Percentiles rank a stretch among this genome's conserved stretches.
phyloP scores from a whole-genome alignment of 1,284 basidiomycete species.

The Trametes polyzona region DNA sequence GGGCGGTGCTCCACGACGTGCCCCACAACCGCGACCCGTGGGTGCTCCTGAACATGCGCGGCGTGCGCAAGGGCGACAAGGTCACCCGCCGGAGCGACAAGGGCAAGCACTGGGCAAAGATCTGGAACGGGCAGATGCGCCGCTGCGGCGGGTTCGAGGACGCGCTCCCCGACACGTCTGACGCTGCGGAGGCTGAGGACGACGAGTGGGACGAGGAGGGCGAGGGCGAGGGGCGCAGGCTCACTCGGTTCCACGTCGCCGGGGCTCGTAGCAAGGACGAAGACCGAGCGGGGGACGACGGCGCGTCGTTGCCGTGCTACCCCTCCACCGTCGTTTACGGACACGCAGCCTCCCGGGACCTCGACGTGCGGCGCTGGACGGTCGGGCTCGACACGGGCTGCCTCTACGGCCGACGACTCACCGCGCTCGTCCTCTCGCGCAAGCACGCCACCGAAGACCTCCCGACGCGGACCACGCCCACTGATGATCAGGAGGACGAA shows the following conservation, averaged over 20 bases:
- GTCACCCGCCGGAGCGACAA: constrained; percentile 57
- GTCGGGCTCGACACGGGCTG: constrained; percentile 85
- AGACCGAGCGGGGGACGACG: constrained; percentile 20
- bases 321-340: constrained; percentile 85
- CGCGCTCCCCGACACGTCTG: constrained; percentile 9
- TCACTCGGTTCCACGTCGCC: neutral
- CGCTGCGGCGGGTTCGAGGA: constrained; percentile 60
- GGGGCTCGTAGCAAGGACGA: neutral
- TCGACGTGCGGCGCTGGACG: constrained; percentile 80
- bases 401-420: constrained; percentile 61
- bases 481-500: constrained; percentile 19
- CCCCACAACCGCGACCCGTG: constrained; percentile 79
- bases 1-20: constrained; percentile 61
- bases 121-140: constrained; percentile 75
- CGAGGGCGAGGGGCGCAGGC: neutral
- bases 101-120: constrained; percentile 73
- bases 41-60: constrained; percentile 77
- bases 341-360: constrained; percentile 74
- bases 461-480: neutral
- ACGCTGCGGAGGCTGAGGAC: neutral
- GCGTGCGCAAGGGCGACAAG: constrained; percentile 55
- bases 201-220: constrained; percentile 9
- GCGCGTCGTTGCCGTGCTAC: constrained; percentile 59
- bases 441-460: constrained; percentile 15
- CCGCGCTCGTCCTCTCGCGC: constrained; percentile 59